Percentiles rank a stretch among this genome's conserved stretches.
phyloP scores from a whole-genome alignment of 1,284 basidiomycete species.

The Ustilago loliicola region DNA sequence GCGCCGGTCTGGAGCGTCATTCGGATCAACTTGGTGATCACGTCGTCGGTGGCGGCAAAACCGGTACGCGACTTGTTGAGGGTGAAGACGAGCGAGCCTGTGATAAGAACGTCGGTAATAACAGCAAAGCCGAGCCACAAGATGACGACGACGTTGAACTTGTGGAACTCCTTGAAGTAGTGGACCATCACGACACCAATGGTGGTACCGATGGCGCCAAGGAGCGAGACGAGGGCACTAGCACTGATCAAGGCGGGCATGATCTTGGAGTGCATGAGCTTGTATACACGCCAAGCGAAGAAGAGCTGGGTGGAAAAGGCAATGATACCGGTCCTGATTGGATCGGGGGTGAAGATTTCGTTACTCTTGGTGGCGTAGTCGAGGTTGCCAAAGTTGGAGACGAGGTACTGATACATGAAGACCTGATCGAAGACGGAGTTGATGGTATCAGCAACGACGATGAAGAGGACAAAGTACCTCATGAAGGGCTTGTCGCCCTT shows the following conservation, averaged over 20 bases:
- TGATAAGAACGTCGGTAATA: conserved; percentile 61
- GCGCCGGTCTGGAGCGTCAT: conserved; percentile 65
- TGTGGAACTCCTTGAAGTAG: conserved; percentile 57
- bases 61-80: conserved; percentile 64
- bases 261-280: conserved; percentile 57
- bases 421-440: conserved; percentile 56
- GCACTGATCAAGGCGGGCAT: conserved; percentile 52
- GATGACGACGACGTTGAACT: conserved; percentile 65
- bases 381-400: conserved; percentile 63
- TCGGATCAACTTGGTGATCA: conserved; percentile 64
- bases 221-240: conserved; percentile 47
- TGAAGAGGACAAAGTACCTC: conserved; percentile 61
- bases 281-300: conserved; percentile 67
- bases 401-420: conserved; percentile 64
- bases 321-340: conserved; percentile 61
- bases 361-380: conserved; percentile 49
- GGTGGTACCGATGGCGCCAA: conserved; percentile 59
- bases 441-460: conserved; percentile 53
- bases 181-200: conserved; percentile 61
- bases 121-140: conserved; percentile 64
- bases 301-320: conserved; percentile 62
- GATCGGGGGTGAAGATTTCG: conserved; percentile 57
- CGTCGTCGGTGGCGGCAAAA: conserved; percentile 66
- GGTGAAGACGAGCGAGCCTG: conserved; percentile 57
- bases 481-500: conserved; percentile 58